Evolutionary conservation across 495 filamentous ascomycete genomes (phyloP), one percentile per base, ranked within the genome.

Genomic region (Paragyromitra xinjiangensis): DNA sequence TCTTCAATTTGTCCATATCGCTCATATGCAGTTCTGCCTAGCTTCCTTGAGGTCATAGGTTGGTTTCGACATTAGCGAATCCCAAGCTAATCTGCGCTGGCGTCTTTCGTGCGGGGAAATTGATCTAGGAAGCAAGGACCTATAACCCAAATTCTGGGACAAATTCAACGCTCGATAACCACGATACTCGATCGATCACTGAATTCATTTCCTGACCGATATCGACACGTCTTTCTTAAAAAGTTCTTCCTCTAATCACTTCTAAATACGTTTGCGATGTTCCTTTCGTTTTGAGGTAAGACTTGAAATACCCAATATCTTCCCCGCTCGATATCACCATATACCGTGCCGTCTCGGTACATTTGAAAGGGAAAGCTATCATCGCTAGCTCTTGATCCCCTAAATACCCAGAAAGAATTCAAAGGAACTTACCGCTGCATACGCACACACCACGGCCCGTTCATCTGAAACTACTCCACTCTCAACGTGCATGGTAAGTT

Each of bases 371-470:
- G 26, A 48, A 66, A 37, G 24, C 37, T 42, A 63, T 34, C 4
- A 34, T 26, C 39, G 39, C 16, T 19, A 37, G 12, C 34, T 37
- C 56, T 64, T 24, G 29, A 34, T 34, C 48, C 14, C 14, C 19
- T 11, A 29, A 55, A 26, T n/a, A 16, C 19, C 42, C 19, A 37
- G 42, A 26, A 40, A 16, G 6, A 53, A 34, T 3, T 34, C 45
- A 34, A 55, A 55, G 56, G 29, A 39, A 29, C 34, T 64, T 64
- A 22, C 59, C 69, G 58, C 44, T 64, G 58, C 58, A 64, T 16
- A 58, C 56, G 68, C 56, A 70, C 40, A 72, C 58, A 64, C 48
- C 45, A 72, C 61, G 69, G 58, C 44, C 59, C 69, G 58, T 72
- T 64, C 58, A 58, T 72, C 61, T 72, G 69, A 64, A 64, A 64